Base-by-base conservation (phyloP, 305 asterid species). In the Fraxinus velutina region DNA sequence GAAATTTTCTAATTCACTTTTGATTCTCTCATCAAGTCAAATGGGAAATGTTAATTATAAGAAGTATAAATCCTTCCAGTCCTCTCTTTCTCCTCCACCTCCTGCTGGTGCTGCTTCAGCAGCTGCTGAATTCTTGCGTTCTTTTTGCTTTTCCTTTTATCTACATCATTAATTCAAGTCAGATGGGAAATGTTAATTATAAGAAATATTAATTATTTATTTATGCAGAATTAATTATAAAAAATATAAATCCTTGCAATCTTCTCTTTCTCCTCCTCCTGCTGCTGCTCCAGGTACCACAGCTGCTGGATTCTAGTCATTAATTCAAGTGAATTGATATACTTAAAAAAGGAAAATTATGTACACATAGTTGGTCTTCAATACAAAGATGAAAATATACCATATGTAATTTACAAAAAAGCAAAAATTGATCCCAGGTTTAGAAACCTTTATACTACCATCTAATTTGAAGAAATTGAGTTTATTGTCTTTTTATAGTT, bases 1-100 rank as follows among this genome's bases (percentile, higher is more conserved):
- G 75, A 68, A 68, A 68, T 71, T 71, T 32, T 30, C 75, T 71
- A n/a, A 71, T 71, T 32, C 75, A 71, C 75, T 30, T 13, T 71
- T 32, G 75, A 32, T 6, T 71, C 32, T 71, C 32, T 30, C 32
- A 71, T 32, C 24, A 15, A 70, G 39, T 27, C 9, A 29, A 22
- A 27, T 29, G 33, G 21, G 10, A 70, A 70, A 70, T 70, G 3
- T 30, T 70, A 30, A 70, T 15, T 70, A 29, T 70, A 13, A 70
- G 36, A 12, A 70, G 42, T 29, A 24, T 66, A 66, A 66, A 66
- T 66, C 17, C n/a, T 10, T 3, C 34, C 19, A 10, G 15, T 24
- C 66, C 24, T 66, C 34, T 22, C 66, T 19, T 62, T 10, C 34
- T 64, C 73, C 73, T 66, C 32, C 73, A 21, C 32, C 73, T 66